A percentile compares a stretch with the other conserved stretches of the same genome.
Evolutionary conservation across 768 basidiomycete genomes (phyloP).

Genomic region (Paxillus rubicundulus): DNA sequence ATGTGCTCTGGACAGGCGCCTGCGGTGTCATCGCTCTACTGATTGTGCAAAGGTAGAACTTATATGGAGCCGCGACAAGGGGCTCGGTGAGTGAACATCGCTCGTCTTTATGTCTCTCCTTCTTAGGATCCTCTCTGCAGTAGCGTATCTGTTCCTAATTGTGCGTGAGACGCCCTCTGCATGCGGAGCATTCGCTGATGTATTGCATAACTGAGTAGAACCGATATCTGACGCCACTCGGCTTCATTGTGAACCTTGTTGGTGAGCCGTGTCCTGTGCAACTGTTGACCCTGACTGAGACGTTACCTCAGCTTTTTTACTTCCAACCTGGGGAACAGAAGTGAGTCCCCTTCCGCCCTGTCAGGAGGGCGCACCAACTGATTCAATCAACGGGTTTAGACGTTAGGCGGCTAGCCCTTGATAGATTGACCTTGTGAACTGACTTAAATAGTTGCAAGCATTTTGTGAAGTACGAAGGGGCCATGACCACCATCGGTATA

Average conservation of each 20-base stretch:
- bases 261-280: conserved; percentile 20
- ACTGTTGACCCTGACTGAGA: not conserved
- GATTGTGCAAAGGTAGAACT: conserved; percentile 30
- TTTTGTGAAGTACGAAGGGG: conserved; percentile 52
- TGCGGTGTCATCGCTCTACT: not conserved
- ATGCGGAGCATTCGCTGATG: conserved; percentile 14
- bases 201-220: conserved; percentile 39
- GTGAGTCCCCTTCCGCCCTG: conserved; percentile 4
- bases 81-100: conserved; percentile 27
- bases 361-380: not conserved
- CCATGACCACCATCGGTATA: conserved; percentile 42
- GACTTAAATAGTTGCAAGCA: conserved; percentile 37
- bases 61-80: conserved; percentile 38
- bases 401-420: conserved; percentile 2
- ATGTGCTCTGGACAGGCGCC: not conserved
- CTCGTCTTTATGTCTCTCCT: not conserved
- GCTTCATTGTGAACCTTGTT: conserved; percentile 55
- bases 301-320: conserved; percentile 12
- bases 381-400: conserved; percentile 2
- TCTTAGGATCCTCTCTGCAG: conserved; percentile 17
- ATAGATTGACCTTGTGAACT: not conserved
- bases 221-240: conserved; percentile 61
- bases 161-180: conserved; percentile 21
- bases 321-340: conserved; percentile 11
- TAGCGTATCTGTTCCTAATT: conserved; percentile 36